Evolutionary conservation across 2,329 filamentous ascomycete species (phyloP), one percentile per base, ranked within the genome.

Genomic region (Lecanicillium sp.): DNA sequence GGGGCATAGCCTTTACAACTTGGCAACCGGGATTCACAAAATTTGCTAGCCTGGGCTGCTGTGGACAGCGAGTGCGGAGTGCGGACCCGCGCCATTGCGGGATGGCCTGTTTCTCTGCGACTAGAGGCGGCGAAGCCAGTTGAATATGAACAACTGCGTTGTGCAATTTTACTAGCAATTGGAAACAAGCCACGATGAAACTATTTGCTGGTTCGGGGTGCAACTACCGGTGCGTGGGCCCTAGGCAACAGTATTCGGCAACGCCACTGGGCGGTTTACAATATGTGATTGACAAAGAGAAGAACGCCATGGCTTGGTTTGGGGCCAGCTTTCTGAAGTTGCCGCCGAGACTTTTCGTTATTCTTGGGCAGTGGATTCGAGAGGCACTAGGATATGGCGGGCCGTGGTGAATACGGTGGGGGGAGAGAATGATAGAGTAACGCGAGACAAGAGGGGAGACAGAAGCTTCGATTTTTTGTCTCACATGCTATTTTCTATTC

Each of bases 161-260:
- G 7, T 7, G 26, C 26, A 29, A 29, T 29, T 29, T 29, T 29
- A 29, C 26, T 29, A 37, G 23, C 11, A 38, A 23, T 6, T 15
- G 26, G 9, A 24, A 15, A 27, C 42, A 44, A 44, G 42, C 42
- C 32, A 44, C 42, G 42, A 44, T 44, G 32, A 44, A 36, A 44
- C 15, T 37, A 44, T 44, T 44, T 20, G 42, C 42, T 44, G 42
- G 42, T 44, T 44, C 42, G 42, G 42, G 42, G 27, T 44, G 42
- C 42, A 44, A 44, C 30, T 17, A 15, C 42, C 42, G 42, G 42
- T n/a, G n/a, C n/a, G n/a, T n/a, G n/a, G n/a, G n/a, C n/a, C n/a
- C n/a, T 19, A 41, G 20, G 29, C 41, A 44, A 21, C 29, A 15
- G 26, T 42, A 23, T 32, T 42, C 21, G 5, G 19, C 5, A 11